These are phyloP conservation scores for Aphanoascus verrucosus DNA, from an alignment of 2,329 filamentous ascomycete genomes.

Conservation along the genomic window DNA sequence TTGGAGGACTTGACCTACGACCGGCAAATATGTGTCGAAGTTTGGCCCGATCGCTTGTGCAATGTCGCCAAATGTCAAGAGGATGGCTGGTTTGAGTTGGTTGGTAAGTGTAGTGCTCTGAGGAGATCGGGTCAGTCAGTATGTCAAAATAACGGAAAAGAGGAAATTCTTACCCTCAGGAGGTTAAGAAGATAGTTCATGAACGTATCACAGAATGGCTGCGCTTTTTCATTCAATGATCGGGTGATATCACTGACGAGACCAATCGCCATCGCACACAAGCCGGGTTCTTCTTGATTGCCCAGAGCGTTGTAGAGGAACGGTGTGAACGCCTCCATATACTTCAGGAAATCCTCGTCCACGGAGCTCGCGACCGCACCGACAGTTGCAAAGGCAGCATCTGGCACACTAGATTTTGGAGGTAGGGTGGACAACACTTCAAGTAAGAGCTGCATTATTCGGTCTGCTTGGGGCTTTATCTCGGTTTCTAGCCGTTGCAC, in stretches of 20 bases:
- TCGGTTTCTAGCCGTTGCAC: constrained; percentile 85
- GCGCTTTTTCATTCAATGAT: constrained; percentile 77
- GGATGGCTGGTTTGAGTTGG: constrained; percentile 94
- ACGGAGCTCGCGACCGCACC: constrained; percentile 84
- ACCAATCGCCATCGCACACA: constrained; percentile 95
- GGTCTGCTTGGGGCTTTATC: constrained; percentile 78
- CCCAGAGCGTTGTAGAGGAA: constrained; percentile 89
- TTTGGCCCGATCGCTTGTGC: constrained; percentile 83
- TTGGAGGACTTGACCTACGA: constrained; percentile 88
- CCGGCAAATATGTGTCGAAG: constrained; percentile 85
- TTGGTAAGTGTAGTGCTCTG: constrained; percentile 78
- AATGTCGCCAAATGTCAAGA: constrained; percentile 97
- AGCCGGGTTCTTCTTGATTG: constrained; percentile 87
- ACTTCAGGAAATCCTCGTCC: constrained; percentile 87
- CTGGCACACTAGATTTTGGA: constrained; percentile 84
- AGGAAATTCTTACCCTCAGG: constrained; percentile 52
- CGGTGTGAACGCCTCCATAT: constrained; percentile 90
- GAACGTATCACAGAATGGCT: constrained; percentile 91
- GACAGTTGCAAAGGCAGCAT: constrained; percentile 84
- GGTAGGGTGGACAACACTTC: constrained; percentile 67
- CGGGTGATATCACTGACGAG: constrained; percentile 93
- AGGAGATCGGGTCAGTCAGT: constrained; percentile 25
- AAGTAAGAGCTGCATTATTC: constrained; percentile 83
- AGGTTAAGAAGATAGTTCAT: constrained; percentile 98
- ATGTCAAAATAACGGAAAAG: constrained; percentile 13